These are phyloP conservation scores for Chytridium lagenaria DNA, from an alignment of 371 early-diverging fungal genomes.

Conservation along the genomic window DNA sequence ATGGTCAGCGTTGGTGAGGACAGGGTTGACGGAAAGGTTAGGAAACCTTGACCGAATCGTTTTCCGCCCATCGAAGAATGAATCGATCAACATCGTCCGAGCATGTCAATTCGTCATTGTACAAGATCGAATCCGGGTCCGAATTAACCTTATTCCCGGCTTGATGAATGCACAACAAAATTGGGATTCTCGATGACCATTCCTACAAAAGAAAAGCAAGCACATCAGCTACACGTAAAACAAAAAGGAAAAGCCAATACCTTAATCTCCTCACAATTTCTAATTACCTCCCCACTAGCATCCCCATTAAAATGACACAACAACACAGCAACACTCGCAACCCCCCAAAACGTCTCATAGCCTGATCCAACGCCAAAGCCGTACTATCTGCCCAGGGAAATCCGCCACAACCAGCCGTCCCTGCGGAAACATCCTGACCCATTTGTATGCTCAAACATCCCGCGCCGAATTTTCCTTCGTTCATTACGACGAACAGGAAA, in stretches of 20 bases:
- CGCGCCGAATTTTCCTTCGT: conserved; percentile 21
- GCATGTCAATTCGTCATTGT: conserved; percentile 30
- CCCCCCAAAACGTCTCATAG: conserved; percentile 34
- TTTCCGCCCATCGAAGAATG: conserved; percentile 32
- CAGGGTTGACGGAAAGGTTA: conserved; percentile 18
- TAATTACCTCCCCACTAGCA: conserved; percentile 33
- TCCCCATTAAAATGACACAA: conserved; percentile 39
- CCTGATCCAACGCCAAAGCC: conserved; percentile 34
- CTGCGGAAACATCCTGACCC: conserved; percentile 37
- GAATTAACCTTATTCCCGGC: conserved; percentile 40
- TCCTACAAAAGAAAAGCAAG: conserved; percentile 25
- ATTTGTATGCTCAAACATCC: conserved; percentile 36
- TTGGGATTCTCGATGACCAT: conserved; percentile 39
- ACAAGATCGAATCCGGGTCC: conserved; percentile 27
- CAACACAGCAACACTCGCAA: conserved; percentile 33
- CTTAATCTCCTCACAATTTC: conserved; percentile 37
- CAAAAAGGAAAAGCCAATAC: conserved; percentile 6
- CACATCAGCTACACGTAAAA: neutral
- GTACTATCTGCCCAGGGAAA: conserved; percentile 36
- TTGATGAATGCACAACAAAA: conserved; percentile 38
- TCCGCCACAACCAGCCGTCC: conserved; percentile 35
- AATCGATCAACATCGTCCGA: conserved; percentile 33
- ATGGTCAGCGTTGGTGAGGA: neutral
- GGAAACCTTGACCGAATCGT: conserved; percentile 36
- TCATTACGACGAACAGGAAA: conserved; percentile 23